phyloP scores from a whole-genome alignment of 2,329 filamentous ascomycete genomes.

The Monascus ruber region DNA sequence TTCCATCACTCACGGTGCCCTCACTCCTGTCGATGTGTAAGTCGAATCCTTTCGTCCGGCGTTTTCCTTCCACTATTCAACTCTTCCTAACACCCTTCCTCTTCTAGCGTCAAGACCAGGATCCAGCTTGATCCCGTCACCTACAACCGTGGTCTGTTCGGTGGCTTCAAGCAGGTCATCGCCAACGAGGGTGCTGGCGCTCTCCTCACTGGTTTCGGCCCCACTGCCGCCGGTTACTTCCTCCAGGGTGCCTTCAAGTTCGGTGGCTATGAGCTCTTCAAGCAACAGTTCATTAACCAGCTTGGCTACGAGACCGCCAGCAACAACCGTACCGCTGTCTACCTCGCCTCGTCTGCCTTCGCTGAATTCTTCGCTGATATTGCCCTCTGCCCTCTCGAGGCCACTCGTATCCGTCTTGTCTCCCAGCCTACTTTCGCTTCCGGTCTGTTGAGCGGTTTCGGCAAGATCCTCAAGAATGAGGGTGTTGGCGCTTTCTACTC shows the following conservation, averaged over 20 bases:
- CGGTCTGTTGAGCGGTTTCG: conserved; percentile 67
- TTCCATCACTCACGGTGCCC: conserved; percentile 89
- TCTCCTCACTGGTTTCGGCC: conserved; percentile 74
- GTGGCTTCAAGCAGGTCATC: conserved; percentile 78
- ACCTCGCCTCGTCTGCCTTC: conserved; percentile 54
- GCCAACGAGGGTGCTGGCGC: conserved; percentile 74
- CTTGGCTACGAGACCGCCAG: conserved; percentile 67
- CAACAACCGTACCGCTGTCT: conserved; percentile 71
- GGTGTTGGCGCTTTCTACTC: conserved; percentile 81
- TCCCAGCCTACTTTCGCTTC: conserved; percentile 76
- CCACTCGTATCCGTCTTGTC: conserved; percentile 86
- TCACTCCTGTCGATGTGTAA: conserved; percentile 99
- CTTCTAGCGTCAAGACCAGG: conserved; percentile 78
- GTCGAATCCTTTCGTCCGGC: conserved; percentile 31
- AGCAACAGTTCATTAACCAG: conserved; percentile 74
- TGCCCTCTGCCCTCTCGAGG: conserved; percentile 79
- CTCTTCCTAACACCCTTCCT: conserved; percentile 7
- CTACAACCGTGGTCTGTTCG: conserved; percentile 81
- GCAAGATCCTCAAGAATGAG: conserved; percentile 73
- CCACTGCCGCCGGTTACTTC: conserved; percentile 84
- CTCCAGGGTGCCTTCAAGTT: conserved; percentile 90
- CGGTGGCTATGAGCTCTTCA: conserved; percentile 93
- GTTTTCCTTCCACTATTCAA: conserved; percentile 14
- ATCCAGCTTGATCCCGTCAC: conserved; percentile 84
- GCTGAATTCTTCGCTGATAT: conserved; percentile 55